Evolutionary conservation across 805 yeast genomes (phyloP), one percentile per base, ranked within the genome.

Genomic region (Ascoidea rubescens): DNA sequence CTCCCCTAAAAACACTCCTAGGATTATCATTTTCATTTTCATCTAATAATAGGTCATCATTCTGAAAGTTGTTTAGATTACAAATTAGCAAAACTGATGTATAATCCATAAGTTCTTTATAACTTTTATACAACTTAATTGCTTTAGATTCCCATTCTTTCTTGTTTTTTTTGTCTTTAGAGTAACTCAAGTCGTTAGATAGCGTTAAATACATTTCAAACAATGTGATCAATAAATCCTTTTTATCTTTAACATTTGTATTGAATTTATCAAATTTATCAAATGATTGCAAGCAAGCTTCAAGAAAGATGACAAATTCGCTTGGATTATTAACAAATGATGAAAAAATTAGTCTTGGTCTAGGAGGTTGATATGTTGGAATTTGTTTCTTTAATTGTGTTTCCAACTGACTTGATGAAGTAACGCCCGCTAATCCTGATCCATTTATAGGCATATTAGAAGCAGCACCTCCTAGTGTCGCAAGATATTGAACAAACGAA

Each of bases 281-380:
- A 61, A 86, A 86, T 10, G 85, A 74, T 58, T 83, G 87, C 14
- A 89, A 67, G 59, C 96, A 88, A 0, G 98, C 97, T 63, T 93
- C 99, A 53, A 93, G 66, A 56, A 93, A 93, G 5, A 87, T 85
- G 31, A 90, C 93, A 72, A 93, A 91, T 61, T 90, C 93, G 60
- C 82, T 78, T 0, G 93, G 89, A 62, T 85, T 87, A 57, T 82
- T 78, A n/a, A 86, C 79, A 64, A 93, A 93, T 1, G 95, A 80
- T 1, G 91, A 82, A 62, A 88, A 93, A 1, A 91, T 86, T 45
- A 91, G 71, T 48, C 89, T 74, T 5, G 98, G 98, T 50, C 82
- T 75, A 3, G 99, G 99, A 1, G 98, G 96, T 50, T 83, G 82
- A 64, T 93, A 93, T 0, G 93, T 85, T 14, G 90, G 84, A 17